These are phyloP conservation scores for Paramecium sonneborni DNA, from an alignment of 73 alveolate species.

Conservation along the genomic window DNA sequence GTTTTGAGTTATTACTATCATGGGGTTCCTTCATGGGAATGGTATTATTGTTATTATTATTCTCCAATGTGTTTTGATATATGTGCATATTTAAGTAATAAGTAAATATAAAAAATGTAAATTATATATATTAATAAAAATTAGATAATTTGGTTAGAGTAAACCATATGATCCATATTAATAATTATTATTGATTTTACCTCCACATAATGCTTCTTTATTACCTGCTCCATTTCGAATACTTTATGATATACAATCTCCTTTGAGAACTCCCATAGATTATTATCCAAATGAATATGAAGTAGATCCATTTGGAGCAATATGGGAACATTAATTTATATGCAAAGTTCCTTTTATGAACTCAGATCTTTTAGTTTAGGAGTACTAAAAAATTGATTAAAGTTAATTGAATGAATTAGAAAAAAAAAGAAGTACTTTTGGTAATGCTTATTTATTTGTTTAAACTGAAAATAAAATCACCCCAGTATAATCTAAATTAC, in stretches of 20 bases:
- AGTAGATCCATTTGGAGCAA: constrained; percentile 66
- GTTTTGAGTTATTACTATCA: constrained; percentile 87
- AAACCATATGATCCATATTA: constrained; percentile 90
- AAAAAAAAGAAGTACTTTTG: not conserved
- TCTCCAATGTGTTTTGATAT: constrained; percentile 63
- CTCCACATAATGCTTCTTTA: constrained; percentile 76
- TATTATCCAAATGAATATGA: constrained; percentile 58
- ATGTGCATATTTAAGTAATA: not conserved
- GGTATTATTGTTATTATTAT: constrained; percentile 61
- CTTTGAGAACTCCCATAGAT: constrained; percentile 56
- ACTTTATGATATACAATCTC: constrained; percentile 48
- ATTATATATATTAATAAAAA: constrained; percentile 53
- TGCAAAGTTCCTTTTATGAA: constrained; percentile 61
- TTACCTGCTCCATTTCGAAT: constrained; percentile 42
- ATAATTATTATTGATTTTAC: constrained; percentile 87
- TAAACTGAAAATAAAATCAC: not conserved
- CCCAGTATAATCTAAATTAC: not conserved
- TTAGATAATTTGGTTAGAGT: constrained; percentile 58
- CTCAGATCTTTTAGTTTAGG: not conserved
- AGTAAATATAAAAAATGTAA: not conserved
- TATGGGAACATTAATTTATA: constrained; percentile 60
- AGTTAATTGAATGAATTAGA: not conserved
- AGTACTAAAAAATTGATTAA: not conserved
- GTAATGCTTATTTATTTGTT: not conserved
- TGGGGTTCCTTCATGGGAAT: constrained; percentile 72